Evolutionary conservation across 108 stramenopile species (phyloP).

Genomic region (Epithemia pelagica): DNA sequence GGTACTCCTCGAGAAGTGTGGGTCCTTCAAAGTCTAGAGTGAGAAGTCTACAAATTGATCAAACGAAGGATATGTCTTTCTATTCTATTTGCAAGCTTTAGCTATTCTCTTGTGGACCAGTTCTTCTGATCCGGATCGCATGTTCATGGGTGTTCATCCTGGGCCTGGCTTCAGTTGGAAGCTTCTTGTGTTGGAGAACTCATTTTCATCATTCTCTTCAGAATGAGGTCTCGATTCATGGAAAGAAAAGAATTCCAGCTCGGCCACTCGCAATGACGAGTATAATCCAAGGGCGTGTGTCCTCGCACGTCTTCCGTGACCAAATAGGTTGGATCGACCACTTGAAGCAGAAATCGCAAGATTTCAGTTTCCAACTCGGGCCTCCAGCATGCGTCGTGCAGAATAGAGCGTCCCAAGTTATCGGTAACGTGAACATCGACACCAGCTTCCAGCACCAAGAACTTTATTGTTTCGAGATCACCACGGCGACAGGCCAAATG

Average conservation of each 20-base stretch:
- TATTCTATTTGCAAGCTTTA: no score
- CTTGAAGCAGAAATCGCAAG: slow-evolving; percentile 12
- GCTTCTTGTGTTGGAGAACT: neutral
- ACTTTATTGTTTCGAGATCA: slow-evolving; percentile 33
- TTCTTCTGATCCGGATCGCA: no score
- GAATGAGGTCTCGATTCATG: slow-evolving; percentile 5
- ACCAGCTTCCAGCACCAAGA: slow-evolving; percentile 43
- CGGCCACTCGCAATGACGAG: slow-evolving; percentile 37
- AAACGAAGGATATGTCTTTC: no score
- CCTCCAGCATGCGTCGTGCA: slow-evolving; percentile 79
- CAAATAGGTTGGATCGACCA: slow-evolving; percentile 37
- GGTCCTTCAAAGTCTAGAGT: no score
- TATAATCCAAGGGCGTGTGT: slow-evolving; percentile 45
- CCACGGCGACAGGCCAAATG: slow-evolving; percentile 72
- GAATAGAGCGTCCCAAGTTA: slow-evolving; percentile 66
- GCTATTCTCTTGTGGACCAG: no score
- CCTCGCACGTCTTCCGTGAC: slow-evolving; percentile 38
- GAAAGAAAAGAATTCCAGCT: slow-evolving; percentile 35
- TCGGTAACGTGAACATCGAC: slow-evolving; percentile 42
- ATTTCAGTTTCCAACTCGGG: slow-evolving; percentile 22
- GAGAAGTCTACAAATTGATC: no score
- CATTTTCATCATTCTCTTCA: neutral
- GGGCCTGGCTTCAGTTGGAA: neutral
- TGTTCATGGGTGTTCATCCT: no score
- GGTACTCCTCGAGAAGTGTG: no score